Base-by-base conservation (phyloP, 164 flowering plant genomes). In the Akebia trifoliata region DNA sequence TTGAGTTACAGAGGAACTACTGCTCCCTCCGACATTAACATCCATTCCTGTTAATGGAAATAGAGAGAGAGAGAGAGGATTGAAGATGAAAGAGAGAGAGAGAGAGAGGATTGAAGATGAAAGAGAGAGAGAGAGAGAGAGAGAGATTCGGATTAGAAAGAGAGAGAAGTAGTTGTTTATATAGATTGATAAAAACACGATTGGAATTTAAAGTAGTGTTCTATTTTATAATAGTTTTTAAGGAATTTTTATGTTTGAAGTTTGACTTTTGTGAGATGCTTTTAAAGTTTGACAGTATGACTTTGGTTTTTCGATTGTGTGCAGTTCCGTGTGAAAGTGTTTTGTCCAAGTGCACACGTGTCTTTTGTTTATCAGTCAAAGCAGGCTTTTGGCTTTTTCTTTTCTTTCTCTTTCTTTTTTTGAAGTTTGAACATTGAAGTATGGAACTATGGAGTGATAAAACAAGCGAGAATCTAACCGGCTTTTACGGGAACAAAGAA, bases 161-260 rank as follows among this genome's bases (percentile, higher is more conserved):
- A 65, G 24, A 67, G 74, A 70, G 65, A 53, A 38, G 72, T 42
- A 10, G 68, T 65, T n/a, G 58, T 71, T 61, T 73, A 71, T 73
- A 73, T 67, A 67, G 49, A 35, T 39, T 35, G 67, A 26, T 29
- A 37, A n/a, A n/a, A n/a, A n/a, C n/a, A n/a, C n/a, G n/a, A n/a
- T n/a, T n/a, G n/a, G n/a, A n/a, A n/a, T n/a, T n/a, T n/a, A n/a
- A n/a, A n/a, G n/a, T n/a, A n/a, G n/a, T n/a, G n/a, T n/a, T n/a
- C n/a, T n/a, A n/a, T n/a, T n/a, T n/a, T n/a, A n/a, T n/a, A n/a
- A n/a, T n/a, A n/a, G n/a, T n/a, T 43, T 43, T 43, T 43, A 1
- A 18, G 7, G 8, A 40, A n/a, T 40, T 11, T 5, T 12, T 8
- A 43, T n/a, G n/a, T n/a, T n/a, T n/a, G n/a, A n/a, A n/a, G n/a